Conservation (phyloP, 2,329 filamentous ascomycete genomes). For the Periconia sp. region DNA sequence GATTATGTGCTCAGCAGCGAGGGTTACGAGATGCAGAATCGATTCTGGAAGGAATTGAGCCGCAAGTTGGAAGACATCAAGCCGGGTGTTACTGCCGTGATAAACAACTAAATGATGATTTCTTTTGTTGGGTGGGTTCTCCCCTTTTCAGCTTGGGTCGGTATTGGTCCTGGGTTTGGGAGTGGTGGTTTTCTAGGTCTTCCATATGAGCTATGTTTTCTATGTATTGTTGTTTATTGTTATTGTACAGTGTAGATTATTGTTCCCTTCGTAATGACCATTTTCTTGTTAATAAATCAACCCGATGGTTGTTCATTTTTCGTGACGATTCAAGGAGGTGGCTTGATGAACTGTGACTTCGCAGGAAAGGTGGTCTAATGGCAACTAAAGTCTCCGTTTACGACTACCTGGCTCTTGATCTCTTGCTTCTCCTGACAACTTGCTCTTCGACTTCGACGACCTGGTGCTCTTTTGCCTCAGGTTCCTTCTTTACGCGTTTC, state of each 20-base stretch:
- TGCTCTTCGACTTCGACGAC: slow-evolving; percentile 44
- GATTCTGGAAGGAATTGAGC: slow-evolving; percentile 45
- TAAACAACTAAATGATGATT: too few species aligned
- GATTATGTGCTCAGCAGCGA: slow-evolving; percentile 40
- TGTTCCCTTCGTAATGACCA: neutral
- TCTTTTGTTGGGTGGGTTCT: too few species aligned
- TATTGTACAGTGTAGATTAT: neutral
- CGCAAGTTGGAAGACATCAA: slow-evolving; percentile 43
- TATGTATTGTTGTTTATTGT: too few species aligned
- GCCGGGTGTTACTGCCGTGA: slow-evolving; percentile 26
- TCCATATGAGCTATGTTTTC: too few species aligned
- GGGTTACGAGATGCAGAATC: slow-evolving; percentile 38
- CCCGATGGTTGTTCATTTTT: too few species aligned
- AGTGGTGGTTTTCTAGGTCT: too few species aligned
- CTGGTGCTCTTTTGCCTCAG: slow-evolving; percentile 42
- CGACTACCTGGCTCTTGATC: slow-evolving; percentile 8
- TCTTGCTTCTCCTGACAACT: slow-evolving; percentile 34
- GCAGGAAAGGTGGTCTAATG: neutral
- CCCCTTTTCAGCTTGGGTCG: too few species aligned
- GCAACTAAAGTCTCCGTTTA: neutral
- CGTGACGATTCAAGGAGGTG: too few species aligned
- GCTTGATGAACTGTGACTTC: neutral
- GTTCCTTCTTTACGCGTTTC: slow-evolving; percentile 35
- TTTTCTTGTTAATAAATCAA: too few species aligned
- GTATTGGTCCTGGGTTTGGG: too few species aligned